phyloP scores from a whole-genome alignment of 345 rosid genomes.

The Hibiscus syriacus region DNA sequence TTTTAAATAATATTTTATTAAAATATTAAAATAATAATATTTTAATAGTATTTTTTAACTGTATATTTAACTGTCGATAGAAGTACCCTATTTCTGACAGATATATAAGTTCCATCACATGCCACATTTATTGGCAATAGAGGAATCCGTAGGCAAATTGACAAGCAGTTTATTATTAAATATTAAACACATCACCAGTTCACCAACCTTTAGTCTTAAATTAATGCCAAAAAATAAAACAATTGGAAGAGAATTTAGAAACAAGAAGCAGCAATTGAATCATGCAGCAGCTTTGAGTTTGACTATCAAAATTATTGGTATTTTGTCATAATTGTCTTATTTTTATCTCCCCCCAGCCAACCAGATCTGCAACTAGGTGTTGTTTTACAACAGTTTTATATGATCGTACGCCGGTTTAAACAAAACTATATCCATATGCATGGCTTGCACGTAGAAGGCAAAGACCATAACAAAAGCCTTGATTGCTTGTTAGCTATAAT shows the following conservation, averaged over 20 bases:
- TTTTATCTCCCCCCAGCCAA: not conserved
- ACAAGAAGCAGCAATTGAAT: not conserved
- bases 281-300: not conserved
- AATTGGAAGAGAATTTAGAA: not conserved
- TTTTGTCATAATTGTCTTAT: not conserved
- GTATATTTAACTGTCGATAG: too few relatives aligned
- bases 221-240: not conserved
- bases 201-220: not conserved
- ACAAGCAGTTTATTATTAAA: not conserved
- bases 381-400: too few relatives aligned
- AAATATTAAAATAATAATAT: too few relatives aligned
- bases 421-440: not conserved
- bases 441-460: conserved; percentile 11
- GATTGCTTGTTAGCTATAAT: not conserved
- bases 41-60: too few relatives aligned
- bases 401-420: not conserved
- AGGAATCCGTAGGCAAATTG: not conserved
- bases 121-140: not conserved
- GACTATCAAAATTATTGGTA: not conserved
- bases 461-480: not conserved
- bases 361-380: not conserved
- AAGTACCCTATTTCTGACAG: too few relatives aligned
- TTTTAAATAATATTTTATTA: too few relatives aligned
- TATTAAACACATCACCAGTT: not conserved
- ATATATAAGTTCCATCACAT: not conserved